Evolutionary conservation across 2,329 filamentous ascomycete species (phyloP).

Genomic region (Cryphonectria nitschkei): DNA sequence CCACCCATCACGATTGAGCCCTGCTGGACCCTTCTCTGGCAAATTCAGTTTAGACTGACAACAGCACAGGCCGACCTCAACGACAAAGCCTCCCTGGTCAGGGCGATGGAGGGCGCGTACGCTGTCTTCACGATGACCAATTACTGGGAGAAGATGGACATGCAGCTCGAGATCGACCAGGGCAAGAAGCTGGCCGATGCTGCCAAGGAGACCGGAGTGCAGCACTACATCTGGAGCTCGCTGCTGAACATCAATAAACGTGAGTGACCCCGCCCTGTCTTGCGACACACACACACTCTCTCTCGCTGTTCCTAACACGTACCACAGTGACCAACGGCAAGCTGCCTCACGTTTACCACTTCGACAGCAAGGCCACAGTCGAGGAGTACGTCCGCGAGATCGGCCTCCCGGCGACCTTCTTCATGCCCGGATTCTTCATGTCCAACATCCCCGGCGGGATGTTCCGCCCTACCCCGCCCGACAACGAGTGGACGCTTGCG

Average conservation of each 20-base stretch:
- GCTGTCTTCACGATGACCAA: constrained; percentile 59
- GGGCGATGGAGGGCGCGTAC: constrained; percentile 49
- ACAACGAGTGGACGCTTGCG: constrained; percentile 39
- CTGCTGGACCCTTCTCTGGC: too few relatives aligned
- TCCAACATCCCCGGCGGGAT: constrained; percentile 46
- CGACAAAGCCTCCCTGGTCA: constrained; percentile 47
- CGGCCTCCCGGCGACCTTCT: constrained; percentile 53
- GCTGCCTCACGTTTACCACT: constrained; percentile 51
- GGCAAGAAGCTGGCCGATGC: constrained; percentile 53
- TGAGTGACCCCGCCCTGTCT: constrained; percentile 36
- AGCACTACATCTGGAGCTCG: constrained; percentile 51
- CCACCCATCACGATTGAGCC: neutral
- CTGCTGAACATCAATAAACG: constrained; percentile 45
- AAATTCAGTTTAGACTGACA: neutral
- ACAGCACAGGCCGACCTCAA: constrained; percentile 50
- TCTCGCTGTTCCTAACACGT: neutral
- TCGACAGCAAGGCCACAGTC: constrained; percentile 60
- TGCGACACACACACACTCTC: too few relatives aligned
- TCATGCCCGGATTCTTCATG: constrained; percentile 59
- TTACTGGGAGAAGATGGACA: constrained; percentile 50
- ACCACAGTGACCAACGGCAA: constrained; percentile 43
- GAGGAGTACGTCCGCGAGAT: constrained; percentile 56
- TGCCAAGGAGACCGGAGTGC: constrained; percentile 46
- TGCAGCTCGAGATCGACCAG: constrained; percentile 48
- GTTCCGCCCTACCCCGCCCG: constrained; percentile 36